Evolutionary conservation across 176 grass and related monocot species (phyloP), one percentile per base, ranked within the genome.

Genomic region (Triticum urartu): DNA sequence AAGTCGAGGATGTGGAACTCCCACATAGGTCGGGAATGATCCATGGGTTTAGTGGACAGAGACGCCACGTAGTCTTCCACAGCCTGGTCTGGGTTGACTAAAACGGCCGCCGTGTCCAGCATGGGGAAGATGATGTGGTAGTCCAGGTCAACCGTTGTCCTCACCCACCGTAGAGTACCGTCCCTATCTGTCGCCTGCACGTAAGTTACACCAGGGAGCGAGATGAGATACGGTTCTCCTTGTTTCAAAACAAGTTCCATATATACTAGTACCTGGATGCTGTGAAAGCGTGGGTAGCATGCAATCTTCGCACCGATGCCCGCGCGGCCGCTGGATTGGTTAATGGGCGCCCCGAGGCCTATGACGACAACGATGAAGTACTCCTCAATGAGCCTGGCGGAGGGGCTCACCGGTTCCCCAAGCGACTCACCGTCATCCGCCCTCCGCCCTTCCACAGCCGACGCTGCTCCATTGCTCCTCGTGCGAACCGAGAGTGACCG

Each of bases 1-100:
- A 97, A 76, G 85, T 97, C 92, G 81, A 97, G 92, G 54, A 97
- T 4, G 86, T 94, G 95, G 84, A 97, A 89, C 68, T 94, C 95
- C 95, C 95, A 97, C 5, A 94, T 90, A 0, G 92, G 95, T 2
- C 86, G 88, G 7, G 82, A 82, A 64, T 50, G 68, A 75, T 91
- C 88, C 90, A 94, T 78, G 75, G 90, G 64, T 60, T n/a, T 26
- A 75, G 78, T 33, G 12, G 92, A 89, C 45, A 97, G 95, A 45
- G 92, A 86, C 69, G 90, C 81, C 43, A 94, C 92, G 79, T 93
- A 97, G 9, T 42, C 40, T 42, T 42, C 40, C 40, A 42, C 40
- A 42, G 40, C 40, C 40, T 42, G 40, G 40, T 97, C 95, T 7
- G 89, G 76, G 70, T 84, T 77, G 10, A 75, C 47, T 54, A 87